Base-by-base conservation (phyloP, 116 monocot species). In the Phalaenopsis hybrid region DNA sequence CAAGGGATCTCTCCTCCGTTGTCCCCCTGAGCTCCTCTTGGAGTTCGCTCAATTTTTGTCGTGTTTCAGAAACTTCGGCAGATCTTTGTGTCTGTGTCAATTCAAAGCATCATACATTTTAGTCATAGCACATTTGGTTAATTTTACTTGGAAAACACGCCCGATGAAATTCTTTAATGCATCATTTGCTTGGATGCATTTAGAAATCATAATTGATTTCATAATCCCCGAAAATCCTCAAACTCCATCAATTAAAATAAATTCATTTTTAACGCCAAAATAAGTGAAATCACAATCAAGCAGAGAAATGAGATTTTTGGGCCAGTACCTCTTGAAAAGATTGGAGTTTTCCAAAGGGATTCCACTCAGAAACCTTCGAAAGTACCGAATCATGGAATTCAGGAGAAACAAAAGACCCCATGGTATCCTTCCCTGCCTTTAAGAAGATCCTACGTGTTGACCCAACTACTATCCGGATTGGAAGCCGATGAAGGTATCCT, bases 21-120 rank as follows among this genome's bases (percentile, higher is more conserved):
- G 74, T 79, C 81, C 82, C 80, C 46, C 72, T 84, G 17, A 89
- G 68, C 80, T 89, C 89, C 76, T 82, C 84, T 31, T 80, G 84
- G 76, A 86, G 86, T 34, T 84, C 58, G 41, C 44, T 72, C 76
- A 86, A 44, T 46, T 86, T 82, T 20, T 69, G 81, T 1, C 86
- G 82, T 80, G 76, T 80, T 75, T 75, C 75, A 45, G 75, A 45
- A 44, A 75, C 20, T 20, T 31, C 20, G 7, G 45, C 17, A 1
- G 75, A 45, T 45, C 21, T 45, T 31, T 12, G 75, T 5, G 18
- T 28, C 28, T 28, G 28, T 28, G 28, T 28, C 28, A 0, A 0
- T 75, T 45, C 21, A 59, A 44, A 44, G 11, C 74, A 74, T 44
- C 18, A 74, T 18, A 44, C 8, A 74, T 41, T 59, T 59, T 20